Conservation (phyloP, 306 rosid species). For the Pachyrhizus erosus region DNA sequence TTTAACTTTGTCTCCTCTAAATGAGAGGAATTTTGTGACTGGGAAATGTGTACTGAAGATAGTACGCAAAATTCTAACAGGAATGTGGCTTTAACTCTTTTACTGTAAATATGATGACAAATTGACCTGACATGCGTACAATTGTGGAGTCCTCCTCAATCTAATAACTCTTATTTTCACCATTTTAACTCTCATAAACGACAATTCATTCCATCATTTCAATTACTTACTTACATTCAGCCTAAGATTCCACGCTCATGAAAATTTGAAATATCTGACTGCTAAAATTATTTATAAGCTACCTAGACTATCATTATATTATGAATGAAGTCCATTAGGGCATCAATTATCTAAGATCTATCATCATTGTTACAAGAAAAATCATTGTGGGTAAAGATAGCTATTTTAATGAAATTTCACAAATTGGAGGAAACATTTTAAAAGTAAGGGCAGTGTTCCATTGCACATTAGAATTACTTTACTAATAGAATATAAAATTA, state of each 20-base stretch:
- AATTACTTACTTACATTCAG: constrained; percentile 9
- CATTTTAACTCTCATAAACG: constrained; percentile 38
- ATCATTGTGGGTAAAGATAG: background rate
- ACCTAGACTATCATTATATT: background rate
- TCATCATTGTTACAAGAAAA: background rate
- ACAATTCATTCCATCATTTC: constrained; percentile 31
- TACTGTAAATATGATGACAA: constrained; percentile 35
- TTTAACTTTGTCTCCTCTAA: constrained; percentile 33
- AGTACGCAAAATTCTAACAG: constrained; percentile 46
- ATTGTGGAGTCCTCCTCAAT: constrained; percentile 43
- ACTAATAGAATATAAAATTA: background rate
- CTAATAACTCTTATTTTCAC: constrained; percentile 31
- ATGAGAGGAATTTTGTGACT: constrained; percentile 10
- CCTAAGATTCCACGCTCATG: constrained; percentile 27
- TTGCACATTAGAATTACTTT: background rate
- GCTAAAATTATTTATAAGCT: constrained; percentile 18
- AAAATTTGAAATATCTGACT: constrained; percentile 11
- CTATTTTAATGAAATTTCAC: background rate
- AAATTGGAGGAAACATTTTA: background rate
- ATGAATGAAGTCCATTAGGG: constrained; percentile 18
- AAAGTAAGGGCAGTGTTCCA: background rate
- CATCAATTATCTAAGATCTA: constrained; percentile 6
- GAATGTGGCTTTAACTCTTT: constrained; percentile 13
- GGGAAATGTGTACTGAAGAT: constrained; percentile 41
- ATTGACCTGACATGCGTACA: constrained; percentile 49